Evolutionary conservation across 2,329 filamentous ascomycete species (phyloP).

Genomic region (Fulvia fulva): DNA sequence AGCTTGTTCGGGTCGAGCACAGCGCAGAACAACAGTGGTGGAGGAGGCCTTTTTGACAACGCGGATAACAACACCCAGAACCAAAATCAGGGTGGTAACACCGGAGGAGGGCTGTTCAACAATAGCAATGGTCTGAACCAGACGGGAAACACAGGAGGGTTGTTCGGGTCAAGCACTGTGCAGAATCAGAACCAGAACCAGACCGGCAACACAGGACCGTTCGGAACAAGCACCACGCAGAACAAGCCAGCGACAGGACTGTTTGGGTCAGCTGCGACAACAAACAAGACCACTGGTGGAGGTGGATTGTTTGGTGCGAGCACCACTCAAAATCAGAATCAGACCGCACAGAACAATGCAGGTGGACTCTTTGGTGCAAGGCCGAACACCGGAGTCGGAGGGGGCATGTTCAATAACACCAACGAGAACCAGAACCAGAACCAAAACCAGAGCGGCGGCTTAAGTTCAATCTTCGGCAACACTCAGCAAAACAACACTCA

Average conservation of each 20-base stretch:
- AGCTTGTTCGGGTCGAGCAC: constrained; percentile 11
- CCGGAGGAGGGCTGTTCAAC: constrained; percentile 14
- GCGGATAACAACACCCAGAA: constrained; percentile 2
- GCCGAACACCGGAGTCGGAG: not conserved
- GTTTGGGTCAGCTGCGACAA: constrained; percentile 2
- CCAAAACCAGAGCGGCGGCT: constrained; percentile 12
- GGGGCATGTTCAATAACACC: not conserved
- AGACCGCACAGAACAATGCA: constrained; percentile 1
- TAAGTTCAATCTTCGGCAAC: constrained; percentile 17
- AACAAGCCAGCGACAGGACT: constrained; percentile 1
- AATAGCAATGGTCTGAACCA: constrained; percentile 16
- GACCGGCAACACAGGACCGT: constrained; percentile 12
- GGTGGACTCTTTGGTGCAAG: constrained; percentile 11
- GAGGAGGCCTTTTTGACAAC: constrained; percentile 15
- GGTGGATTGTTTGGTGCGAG: constrained; percentile 20
- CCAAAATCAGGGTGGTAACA: constrained; percentile 11
- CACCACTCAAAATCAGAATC: constrained; percentile 1
- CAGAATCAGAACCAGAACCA: constrained; percentile 18
- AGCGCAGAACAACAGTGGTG: constrained; percentile 11
- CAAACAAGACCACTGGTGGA: not conserved
- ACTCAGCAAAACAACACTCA: not conserved
- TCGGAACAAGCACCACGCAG: not conserved
- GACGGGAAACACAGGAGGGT: constrained; percentile 26
- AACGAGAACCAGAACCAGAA: constrained; percentile 4
- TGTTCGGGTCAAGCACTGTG: constrained; percentile 32